Base-by-base conservation (phyloP, 1,139 yeast genomes). In the Blastobotrys petasosporus region DNA sequence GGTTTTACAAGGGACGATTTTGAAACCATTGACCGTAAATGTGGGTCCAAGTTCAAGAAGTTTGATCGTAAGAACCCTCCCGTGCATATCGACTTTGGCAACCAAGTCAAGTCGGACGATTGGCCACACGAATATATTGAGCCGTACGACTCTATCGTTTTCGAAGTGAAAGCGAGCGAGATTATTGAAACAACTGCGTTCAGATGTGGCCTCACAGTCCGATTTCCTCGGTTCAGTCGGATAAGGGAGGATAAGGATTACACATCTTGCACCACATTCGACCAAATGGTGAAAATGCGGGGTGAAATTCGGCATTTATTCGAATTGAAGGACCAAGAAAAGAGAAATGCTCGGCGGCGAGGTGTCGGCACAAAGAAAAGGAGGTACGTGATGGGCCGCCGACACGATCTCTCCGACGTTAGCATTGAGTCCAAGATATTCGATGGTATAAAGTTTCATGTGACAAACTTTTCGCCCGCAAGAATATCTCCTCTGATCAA, bases 161-260 rank as follows among this genome's bases (percentile, higher is more conserved):
- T 92, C n/a, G 95, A 88, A 60, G 78, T 90, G 8, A 86, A 85
- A 59, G 95, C 95, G 0, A 70, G 95, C 35, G 81, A 90, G 4
- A 72, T 87, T 11, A 81, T 80, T 53, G 67, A 54, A 62, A 76
- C 46, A 59, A 73, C 33, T 48, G 67, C n/a, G 41, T 88, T 79
- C 57, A 80, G 80, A 1, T 78, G 81, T 0, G 84, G 81, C 0
- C 71, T 82, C 3, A 85, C 96, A 0, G 68, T 92, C 23, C 77
- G 87, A 53, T 84, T 85, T 55, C 85, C 92, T 0, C 80, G 87
- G 60, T 84, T 90, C 58, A 71, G 83, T 40, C 58, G 74, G 7
- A 69, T 90, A 1, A 64, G 97, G 41, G 72, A 73, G 2, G 97
- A 92, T 60, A 87, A 86, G 57, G 69, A 67, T 43, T 73, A 78